Evolutionary conservation across 306 rosid genomes (phyloP), one percentile per base, ranked within the genome.

Genomic region (Abrus pulchellus): DNA sequence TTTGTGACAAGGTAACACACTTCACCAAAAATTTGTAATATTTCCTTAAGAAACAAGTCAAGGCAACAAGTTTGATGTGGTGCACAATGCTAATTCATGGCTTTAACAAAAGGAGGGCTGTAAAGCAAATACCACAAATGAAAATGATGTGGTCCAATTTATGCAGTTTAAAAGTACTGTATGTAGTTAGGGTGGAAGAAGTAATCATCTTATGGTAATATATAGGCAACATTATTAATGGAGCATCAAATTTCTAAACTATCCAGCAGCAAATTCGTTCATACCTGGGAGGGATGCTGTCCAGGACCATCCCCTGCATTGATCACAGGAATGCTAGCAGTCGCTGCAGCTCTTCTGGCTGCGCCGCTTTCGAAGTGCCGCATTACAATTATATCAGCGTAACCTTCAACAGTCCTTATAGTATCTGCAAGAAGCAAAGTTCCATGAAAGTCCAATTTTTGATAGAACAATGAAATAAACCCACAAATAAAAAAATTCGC

Each of bases 261-360:
- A 7, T 75, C 13, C 57, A 0, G 10, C 13, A 40, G 10, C 4
- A 52, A 59, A 32, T 76, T 71, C 29, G 5, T 9, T 74, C 78
- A 83, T 73, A 93, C 97, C 92, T 94, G 99, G 44, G 94, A 86
- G 64, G 97, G 99, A 82, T 93, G 97, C 63, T 95, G 97, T 56
- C 99, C 98, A 74, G 98, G 98, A 78, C 98, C 99, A 76, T 95
- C 99, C 75, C 99, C 99, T 4, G 99, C 99, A 87, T 95, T 95
- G 67, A 95, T 95, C 45, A 95, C 61, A 30, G 99, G 98, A 88
- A 95, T 93, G 74, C 74, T 65, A 49, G 97, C 95, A 32, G 93
- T 88, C 20, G 87, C 86, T 41, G 99, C 97, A 10, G 99, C 98
- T 85, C 88, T 90, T 92, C 68, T 91, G 14, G 97, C 97, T 56